phyloP scores from a whole-genome alignment of 192 early-diverging fungal genomes.

The Coemansia sp. region DNA sequence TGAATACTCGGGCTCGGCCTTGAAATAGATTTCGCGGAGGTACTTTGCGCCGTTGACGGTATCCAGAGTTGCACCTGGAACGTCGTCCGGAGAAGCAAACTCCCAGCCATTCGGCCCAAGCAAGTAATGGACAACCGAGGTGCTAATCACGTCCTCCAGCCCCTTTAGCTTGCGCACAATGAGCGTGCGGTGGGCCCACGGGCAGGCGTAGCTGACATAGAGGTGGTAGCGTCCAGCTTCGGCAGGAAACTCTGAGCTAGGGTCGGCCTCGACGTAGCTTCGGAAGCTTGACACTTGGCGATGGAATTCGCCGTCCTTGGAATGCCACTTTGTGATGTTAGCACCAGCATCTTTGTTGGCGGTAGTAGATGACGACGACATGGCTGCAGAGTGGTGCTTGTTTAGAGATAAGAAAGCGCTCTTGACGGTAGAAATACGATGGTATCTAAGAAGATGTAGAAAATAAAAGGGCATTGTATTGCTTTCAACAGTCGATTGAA shows the following conservation, averaged over 20 bases:
- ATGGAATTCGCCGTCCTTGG: slow-evolving; percentile 77
- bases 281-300: slow-evolving; percentile 76
- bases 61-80: slow-evolving; percentile 77
- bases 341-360: slow-evolving; percentile 5
- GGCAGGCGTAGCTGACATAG: slow-evolving; percentile 68
- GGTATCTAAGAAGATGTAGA: too few relatives aligned
- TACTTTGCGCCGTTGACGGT: slow-evolving; percentile 71
- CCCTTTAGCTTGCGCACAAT: slow-evolving; percentile 91
- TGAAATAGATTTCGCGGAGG: slow-evolving; percentile 89
- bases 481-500: too few relatives aligned
- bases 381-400: not conserved
- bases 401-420: not conserved
- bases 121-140: slow-evolving; percentile 85
- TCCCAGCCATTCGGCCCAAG: slow-evolving; percentile 82
- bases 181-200: slow-evolving; percentile 84
- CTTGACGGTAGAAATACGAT: too few relatives aligned
- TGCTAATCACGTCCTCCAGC: slow-evolving; percentile 75
- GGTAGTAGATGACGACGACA: not conserved
- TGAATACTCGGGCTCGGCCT: slow-evolving; percentile 76
- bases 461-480: too few relatives aligned
- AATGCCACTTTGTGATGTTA: slow-evolving; percentile 60
- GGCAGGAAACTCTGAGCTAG: slow-evolving; percentile 66
- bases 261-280: slow-evolving; percentile 55
- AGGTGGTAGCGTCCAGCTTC: slow-evolving; percentile 82
- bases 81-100: slow-evolving; percentile 68